Conservation (phyloP, 768 basidiomycete genomes). For the Gymnopilus dilepis region DNA sequence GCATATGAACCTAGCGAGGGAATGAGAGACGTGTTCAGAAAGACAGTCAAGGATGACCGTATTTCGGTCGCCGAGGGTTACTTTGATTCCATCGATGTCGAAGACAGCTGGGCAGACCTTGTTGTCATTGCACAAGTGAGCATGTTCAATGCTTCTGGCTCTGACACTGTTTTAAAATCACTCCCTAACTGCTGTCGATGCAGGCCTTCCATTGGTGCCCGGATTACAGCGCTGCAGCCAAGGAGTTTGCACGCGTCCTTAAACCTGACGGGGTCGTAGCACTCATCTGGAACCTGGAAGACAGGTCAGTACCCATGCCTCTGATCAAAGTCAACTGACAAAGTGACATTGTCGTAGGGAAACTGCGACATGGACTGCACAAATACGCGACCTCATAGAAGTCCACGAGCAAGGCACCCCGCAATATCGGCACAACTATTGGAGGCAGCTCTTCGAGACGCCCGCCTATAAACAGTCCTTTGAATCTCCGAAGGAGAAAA, state of each 20-base stretch:
- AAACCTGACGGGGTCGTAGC: constrained; percentile 74
- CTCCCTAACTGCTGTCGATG: constrained; percentile 1
- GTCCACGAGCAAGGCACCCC: constrained; percentile 74
- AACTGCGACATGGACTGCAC: constrained; percentile 72
- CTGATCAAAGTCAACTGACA: not conserved
- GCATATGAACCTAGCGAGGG: constrained; percentile 88
- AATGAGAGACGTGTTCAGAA: constrained; percentile 77
- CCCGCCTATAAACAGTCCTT: constrained; percentile 65
- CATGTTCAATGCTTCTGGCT: not conserved
- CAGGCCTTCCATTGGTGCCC: constrained; percentile 96
- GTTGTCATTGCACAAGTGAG: constrained; percentile 75
- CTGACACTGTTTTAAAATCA: constrained; percentile 10
- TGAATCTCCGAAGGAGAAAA: constrained; percentile 58
- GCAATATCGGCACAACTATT: constrained; percentile 78
- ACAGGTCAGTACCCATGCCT: constrained; percentile 49
- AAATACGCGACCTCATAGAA: constrained; percentile 74
- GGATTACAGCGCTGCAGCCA: constrained; percentile 70
- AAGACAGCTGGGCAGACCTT: constrained; percentile 77
- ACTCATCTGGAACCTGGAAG: constrained; percentile 92
- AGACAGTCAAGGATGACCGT: constrained; percentile 58
- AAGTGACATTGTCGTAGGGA: constrained; percentile 37
- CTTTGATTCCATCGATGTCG: constrained; percentile 67
- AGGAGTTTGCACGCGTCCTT: constrained; percentile 81
- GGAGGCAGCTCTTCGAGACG: constrained; percentile 74
- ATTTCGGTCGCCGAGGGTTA: constrained; percentile 66